A percentile compares a stretch with the other conserved stretches of the same genome.
Conservation (phyloP, 2,329 filamentous ascomycete genomes). For the Ceratocystis destructans region DNA sequence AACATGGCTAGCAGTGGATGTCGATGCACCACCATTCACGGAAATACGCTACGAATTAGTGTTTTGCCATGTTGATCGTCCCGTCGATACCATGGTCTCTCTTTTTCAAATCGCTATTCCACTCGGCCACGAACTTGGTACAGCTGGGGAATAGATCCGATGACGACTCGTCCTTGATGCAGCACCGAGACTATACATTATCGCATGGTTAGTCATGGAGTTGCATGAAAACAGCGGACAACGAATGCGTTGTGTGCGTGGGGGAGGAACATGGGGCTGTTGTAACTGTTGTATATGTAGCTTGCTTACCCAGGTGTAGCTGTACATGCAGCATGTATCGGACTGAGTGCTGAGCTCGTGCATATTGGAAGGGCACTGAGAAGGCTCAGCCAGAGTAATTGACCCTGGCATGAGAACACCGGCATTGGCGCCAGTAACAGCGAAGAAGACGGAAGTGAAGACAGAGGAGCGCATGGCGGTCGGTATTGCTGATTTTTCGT, state of each 20-base stretch:
- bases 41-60: not conserved
- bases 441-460: not conserved
- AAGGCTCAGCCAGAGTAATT: not conserved
- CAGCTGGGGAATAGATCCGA: constrained; percentile 9
- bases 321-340: constrained; percentile 5
- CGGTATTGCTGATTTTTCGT: not conserved
- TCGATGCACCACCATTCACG: not conserved
- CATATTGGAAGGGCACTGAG: not conserved
- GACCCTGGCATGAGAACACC: not conserved
- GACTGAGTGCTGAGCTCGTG: not conserved
- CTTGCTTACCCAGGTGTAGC: constrained; percentile 1
- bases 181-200: not conserved
- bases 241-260: not conserved
- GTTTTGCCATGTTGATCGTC: not conserved
- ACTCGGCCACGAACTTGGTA: constrained; percentile 5
- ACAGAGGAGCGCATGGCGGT: constrained; percentile 3
- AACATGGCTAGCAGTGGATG: not conserved
- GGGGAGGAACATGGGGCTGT: no score
- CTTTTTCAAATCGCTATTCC: not conserved
- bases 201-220: not conserved
- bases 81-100: not conserved
- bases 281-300: not conserved
- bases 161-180: not conserved
- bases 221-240: not conserved
- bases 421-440: not conserved